phyloP scores from a whole-genome alignment of 164 flowering plant genomes.

The Tetracentron sinense region DNA sequence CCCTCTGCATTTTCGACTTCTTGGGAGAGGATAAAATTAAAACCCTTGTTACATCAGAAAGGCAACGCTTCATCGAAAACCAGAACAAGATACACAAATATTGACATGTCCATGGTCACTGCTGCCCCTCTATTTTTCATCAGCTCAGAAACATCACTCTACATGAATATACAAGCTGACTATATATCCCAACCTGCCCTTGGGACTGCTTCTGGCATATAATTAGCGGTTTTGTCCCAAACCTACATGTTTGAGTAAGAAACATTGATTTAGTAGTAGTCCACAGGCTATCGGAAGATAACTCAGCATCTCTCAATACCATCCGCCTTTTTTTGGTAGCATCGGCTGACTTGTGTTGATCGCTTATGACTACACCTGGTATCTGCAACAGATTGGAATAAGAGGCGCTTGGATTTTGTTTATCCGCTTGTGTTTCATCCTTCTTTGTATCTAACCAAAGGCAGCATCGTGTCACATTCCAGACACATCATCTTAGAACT shows the following conservation, averaged over 20 bases:
- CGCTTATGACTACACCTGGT: conserved; percentile 13
- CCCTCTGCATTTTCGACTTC: not conserved
- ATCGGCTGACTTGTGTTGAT: conserved; percentile 20
- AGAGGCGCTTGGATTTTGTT: too few relatives aligned
- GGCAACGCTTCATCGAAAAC: not conserved
- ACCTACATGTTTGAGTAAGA: conserved; percentile 24
- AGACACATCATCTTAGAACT: too few relatives aligned
- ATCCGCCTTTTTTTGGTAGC: conserved; percentile 24
- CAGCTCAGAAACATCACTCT: conserved; percentile 31
- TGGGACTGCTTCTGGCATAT: conserved; percentile 28
- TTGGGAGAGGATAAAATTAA: too few relatives aligned
- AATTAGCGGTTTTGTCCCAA: conserved; percentile 27
- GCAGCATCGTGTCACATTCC: too few relatives aligned
- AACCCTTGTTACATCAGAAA: not conserved
- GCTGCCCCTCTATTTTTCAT: not conserved
- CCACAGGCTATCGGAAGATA: conserved; percentile 23
- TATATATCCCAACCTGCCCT: conserved; percentile 24
- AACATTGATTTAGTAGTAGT: conserved; percentile 27
- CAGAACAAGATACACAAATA: not conserved
- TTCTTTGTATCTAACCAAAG: too few relatives aligned
- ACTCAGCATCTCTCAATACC: conserved; percentile 25
- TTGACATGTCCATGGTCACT: not conserved
- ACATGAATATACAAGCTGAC: conserved; percentile 28
- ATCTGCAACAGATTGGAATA: conserved; percentile 23
- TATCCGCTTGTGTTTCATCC: too few relatives aligned